phyloP scores from a whole-genome alignment of 371 early-diverging fungal species.

The Mortierella sp. region DNA sequence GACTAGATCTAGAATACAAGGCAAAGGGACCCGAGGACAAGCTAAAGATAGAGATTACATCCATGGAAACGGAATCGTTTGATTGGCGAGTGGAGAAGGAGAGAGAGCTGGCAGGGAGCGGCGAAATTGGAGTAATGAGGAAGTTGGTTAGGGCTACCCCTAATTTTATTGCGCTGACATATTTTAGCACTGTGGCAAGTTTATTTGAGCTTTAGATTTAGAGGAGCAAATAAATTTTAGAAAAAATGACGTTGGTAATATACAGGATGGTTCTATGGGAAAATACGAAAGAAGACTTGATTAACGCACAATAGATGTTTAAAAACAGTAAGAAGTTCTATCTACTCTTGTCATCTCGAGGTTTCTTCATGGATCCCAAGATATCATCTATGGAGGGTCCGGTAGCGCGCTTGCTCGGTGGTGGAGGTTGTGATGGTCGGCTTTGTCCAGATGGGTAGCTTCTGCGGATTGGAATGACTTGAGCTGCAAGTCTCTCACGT shows the following conservation, averaged over 20 bases:
- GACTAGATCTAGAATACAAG: constrained; percentile 67
- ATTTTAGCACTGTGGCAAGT: constrained; percentile 66
- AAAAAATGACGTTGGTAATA: no score
- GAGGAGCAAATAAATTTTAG: neutral
- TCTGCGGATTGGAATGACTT: constrained; percentile 40
- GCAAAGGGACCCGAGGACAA: constrained; percentile 56
- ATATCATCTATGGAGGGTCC: constrained; percentile 42
- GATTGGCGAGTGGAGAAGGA: constrained; percentile 61
- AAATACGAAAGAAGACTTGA: no score
- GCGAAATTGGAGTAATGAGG: constrained; percentile 64
- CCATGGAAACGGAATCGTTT: constrained; percentile 69
- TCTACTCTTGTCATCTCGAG: neutral
- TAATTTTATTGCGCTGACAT: constrained; percentile 73
- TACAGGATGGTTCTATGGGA: no score
- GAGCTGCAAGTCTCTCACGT: constrained; percentile 43
- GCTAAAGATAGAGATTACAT: constrained; percentile 65
- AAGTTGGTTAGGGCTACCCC: constrained; percentile 65
- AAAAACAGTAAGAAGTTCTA: no score
- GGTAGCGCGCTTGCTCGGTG: constrained; percentile 7
- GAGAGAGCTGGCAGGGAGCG: constrained; percentile 66
- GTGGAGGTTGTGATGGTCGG: neutral
- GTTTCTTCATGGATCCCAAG: constrained; percentile 24
- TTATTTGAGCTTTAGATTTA: constrained; percentile 23
- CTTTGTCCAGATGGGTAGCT: constrained; percentile 38
- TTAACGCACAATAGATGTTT: no score